Percentiles rank a stretch among this genome's conserved stretches.
phyloP scores from a whole-genome alignment of 148 eudicot genomes.

The Silene uniflora region DNA sequence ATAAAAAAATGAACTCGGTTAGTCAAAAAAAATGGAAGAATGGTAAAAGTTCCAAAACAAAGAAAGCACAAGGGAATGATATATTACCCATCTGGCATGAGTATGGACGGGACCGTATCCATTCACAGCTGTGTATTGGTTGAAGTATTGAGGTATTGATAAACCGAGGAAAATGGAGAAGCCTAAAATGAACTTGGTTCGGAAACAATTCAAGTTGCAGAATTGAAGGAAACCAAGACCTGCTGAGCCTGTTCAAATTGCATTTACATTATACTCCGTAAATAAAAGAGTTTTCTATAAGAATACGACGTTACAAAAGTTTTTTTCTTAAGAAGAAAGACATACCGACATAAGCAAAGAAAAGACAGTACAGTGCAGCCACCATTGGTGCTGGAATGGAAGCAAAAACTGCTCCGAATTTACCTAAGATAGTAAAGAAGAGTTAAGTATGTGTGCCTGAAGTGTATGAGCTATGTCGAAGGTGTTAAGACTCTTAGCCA shows the following conservation, averaged over 20 bases:
- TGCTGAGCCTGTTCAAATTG: slow-evolving; percentile 53
- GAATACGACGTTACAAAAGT: neutral
- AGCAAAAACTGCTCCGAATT: slow-evolving; percentile 93
- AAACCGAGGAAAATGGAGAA: slow-evolving; percentile 86
- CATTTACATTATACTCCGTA: neutral
- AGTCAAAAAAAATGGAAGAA: neutral
- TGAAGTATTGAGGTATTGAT: slow-evolving; percentile 86
- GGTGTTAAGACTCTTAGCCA: neutral
- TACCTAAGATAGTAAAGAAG: slow-evolving; percentile 35
- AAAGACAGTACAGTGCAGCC: slow-evolving; percentile 84
- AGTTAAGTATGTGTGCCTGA: neutral
- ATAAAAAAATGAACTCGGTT: slow-evolving; percentile 6
- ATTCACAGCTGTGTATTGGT: slow-evolving; percentile 52
- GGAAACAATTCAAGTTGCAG: slow-evolving; percentile 87
- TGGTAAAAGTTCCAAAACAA: too few relatives aligned
- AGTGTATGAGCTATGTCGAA: neutral
- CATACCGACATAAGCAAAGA: slow-evolving; percentile 93
- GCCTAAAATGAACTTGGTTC: slow-evolving; percentile 71
- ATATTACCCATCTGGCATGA: slow-evolving; percentile 71
- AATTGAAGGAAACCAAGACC: slow-evolving; percentile 83
- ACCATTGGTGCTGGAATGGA: slow-evolving; percentile 84
- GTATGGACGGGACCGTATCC: slow-evolving; percentile 80
- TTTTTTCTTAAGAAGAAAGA: neutral
- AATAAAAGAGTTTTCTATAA: neutral
- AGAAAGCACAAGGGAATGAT: too few relatives aligned